Evolutionary conservation across 2,329 filamentous ascomycete species (phyloP), one percentile per base, ranked within the genome.

Genomic region (Ceratocystis cubensis): DNA sequence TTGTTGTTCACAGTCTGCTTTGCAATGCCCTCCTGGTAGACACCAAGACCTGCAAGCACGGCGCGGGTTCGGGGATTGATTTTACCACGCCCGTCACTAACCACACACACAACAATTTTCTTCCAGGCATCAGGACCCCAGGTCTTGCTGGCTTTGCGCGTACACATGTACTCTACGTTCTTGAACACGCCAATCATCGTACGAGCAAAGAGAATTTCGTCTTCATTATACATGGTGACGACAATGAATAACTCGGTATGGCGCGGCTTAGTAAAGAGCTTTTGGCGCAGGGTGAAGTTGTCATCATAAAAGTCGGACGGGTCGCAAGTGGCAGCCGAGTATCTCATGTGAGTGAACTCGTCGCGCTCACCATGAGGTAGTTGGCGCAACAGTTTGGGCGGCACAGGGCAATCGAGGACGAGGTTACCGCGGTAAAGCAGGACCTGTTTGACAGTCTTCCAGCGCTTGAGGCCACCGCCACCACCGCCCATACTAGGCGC

Each of bases 41-140:
- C 91, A 73, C 94, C 94, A 81, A 99, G 86, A 76, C 87, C 94
- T 22, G 94, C 92, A 63, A 99, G 78, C 20, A 97, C 85, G 44
- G 93, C 91, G 73, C 88, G 86, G 2, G 94, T 99, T 70, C 94
- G 82, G 1, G 89, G 85, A 75, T 97, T 96, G 79, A 99, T 99
- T 80, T 96, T 96, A 69, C 87, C 88, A 84, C 94, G 91, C 68
- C 94, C 94, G 73, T 99, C 94, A 72, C 91, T 96, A 70, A 99
- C 94, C 57, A 99, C 86, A 75, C 93, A 97, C 10, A 99, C 94
- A 8, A 99, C 94, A 72, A 99, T 97, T 81, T 99, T 99, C 80
- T 99, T 97, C 94, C 94, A 99, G 3, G 93, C 92, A 72, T 96
- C 91, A 75, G 95, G 94, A 70, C 94, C 94, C 94, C 94, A 99